A percentile compares a stretch with the other conserved stretches of the same genome.
These are phyloP conservation scores for Larix sibirica DNA, from an alignment of 83 land plant species.

Conservation along the genomic window DNA sequence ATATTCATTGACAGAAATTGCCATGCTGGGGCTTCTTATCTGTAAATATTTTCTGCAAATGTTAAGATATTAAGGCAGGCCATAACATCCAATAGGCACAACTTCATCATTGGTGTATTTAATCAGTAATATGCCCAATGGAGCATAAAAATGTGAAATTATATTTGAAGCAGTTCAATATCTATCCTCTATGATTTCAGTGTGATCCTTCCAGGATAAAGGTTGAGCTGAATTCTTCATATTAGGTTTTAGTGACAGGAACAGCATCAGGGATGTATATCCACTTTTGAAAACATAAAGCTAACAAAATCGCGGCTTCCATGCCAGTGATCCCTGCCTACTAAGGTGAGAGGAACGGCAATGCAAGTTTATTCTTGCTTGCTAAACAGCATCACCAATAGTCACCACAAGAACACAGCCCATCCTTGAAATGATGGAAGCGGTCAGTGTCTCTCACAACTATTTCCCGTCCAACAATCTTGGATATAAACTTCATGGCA, in stretches of 20 bases:
- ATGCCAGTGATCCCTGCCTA: background rate
- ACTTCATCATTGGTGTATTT: background rate
- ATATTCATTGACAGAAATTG: background rate
- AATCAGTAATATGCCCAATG: background rate
- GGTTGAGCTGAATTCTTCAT: background rate
- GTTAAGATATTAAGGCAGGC: background rate
- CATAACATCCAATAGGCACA: background rate
- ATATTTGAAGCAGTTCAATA: background rate
- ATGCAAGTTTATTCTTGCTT: background rate
- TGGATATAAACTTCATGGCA: background rate
- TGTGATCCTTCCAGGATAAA: background rate
- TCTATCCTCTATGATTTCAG: background rate
- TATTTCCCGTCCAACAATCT: background rate
- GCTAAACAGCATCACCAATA: background rate
- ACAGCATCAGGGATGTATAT: background rate
- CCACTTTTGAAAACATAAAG: background rate
- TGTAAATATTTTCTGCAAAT: background rate
- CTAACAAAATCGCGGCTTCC: background rate
- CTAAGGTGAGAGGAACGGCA: background rate
- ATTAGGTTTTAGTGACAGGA: background rate
- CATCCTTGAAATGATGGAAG: constrained; percentile 5
- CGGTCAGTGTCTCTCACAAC: background rate
- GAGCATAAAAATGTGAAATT: background rate
- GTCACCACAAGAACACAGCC: background rate
- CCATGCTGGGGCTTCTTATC: background rate